Conservation (phyloP, 768 basidiomycete genomes). For the Lyophyllum atratum region DNA sequence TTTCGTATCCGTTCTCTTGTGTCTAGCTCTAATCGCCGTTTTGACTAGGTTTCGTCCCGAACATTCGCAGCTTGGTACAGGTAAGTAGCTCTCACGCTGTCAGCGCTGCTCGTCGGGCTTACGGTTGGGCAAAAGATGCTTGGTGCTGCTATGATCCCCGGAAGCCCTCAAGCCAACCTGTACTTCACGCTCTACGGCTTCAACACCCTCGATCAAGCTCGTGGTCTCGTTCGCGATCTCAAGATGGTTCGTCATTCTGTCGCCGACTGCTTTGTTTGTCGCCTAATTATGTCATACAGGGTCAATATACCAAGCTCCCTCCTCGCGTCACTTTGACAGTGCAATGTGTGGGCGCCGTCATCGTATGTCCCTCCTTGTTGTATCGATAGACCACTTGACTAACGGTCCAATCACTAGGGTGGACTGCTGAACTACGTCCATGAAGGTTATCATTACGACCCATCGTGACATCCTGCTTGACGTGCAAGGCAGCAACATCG, state of each 20-base stretch:
- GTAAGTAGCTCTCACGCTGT: constrained; percentile 47
- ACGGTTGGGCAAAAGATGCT: constrained; percentile 71
- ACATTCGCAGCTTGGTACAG: constrained; percentile 20
- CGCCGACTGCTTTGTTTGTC: background rate
- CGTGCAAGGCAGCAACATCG: constrained; percentile 55
- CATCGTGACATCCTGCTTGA: constrained; percentile 51
- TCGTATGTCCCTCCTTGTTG: constrained; percentile 40
- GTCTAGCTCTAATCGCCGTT: background rate
- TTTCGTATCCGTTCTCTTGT: background rate
- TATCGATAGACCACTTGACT: background rate
- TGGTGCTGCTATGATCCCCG: constrained; percentile 59
- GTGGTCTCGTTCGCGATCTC: constrained; percentile 57
- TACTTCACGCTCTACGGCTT: constrained; percentile 39
- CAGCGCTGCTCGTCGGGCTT: constrained; percentile 51
- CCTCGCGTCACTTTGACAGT: constrained; percentile 37
- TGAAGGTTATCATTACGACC: constrained; percentile 52
- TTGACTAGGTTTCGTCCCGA: constrained; percentile 34
- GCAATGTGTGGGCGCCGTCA: constrained; percentile 55
- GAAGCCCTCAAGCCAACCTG: constrained; percentile 68
- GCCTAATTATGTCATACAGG: constrained; percentile 29
- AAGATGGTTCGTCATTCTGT: constrained; percentile 54
- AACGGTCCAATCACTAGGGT: constrained; percentile 22
- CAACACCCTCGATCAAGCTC: constrained; percentile 42
- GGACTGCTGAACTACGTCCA: constrained; percentile 47
- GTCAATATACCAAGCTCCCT: constrained; percentile 50